Evolutionary conservation across 192 early-diverging fungal species (phyloP).

Genomic region (Entomortierella beljakovae): DNA sequence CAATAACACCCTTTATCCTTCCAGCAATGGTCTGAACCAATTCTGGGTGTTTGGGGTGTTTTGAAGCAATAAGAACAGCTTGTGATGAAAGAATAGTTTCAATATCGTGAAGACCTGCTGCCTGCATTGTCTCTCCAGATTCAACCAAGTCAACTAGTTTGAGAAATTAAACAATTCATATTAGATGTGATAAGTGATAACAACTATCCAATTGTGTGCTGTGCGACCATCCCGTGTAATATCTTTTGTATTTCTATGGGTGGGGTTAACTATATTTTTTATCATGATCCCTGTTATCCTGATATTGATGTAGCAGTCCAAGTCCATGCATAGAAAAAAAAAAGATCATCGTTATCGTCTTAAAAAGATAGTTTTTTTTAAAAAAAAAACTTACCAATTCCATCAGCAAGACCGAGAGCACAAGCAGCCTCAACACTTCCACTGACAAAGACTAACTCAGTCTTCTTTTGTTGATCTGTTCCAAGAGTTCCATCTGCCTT

Average conservation of each 20-base stretch:
- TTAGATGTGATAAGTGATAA: constrained; percentile 16
- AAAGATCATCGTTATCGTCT: background rate
- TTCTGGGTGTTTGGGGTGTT: constrained; percentile 76
- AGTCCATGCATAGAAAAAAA: background rate
- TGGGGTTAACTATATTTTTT: background rate
- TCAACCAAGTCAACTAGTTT: constrained; percentile 63
- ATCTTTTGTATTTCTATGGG: background rate
- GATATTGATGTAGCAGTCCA: background rate
- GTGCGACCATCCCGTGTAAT: constrained; percentile 12
- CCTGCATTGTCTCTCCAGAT: constrained; percentile 99
- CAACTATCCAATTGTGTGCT: background rate
- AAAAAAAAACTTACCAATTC: constrained; percentile 75
- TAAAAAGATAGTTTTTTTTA: too few species aligned
- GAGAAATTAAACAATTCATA: background rate
- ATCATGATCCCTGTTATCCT: background rate
- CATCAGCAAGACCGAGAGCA: constrained; percentile 95
- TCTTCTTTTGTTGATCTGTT: constrained; percentile 59
- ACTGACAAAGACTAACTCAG: constrained; percentile 87
- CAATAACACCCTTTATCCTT: constrained; percentile 92
- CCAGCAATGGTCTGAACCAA: constrained; percentile 83
- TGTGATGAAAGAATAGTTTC: constrained; percentile 85
- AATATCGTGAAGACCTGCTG: constrained; percentile 94
- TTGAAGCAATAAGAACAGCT: constrained; percentile 91
- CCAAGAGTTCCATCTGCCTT: constrained; percentile 17
- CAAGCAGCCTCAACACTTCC: constrained; percentile 98